Percentiles rank a stretch among this genome's conserved stretches.
These are phyloP conservation scores for Trichoderma brevicompactum DNA, from an alignment of 2,329 filamentous ascomycete species.

Conservation along the genomic window DNA sequence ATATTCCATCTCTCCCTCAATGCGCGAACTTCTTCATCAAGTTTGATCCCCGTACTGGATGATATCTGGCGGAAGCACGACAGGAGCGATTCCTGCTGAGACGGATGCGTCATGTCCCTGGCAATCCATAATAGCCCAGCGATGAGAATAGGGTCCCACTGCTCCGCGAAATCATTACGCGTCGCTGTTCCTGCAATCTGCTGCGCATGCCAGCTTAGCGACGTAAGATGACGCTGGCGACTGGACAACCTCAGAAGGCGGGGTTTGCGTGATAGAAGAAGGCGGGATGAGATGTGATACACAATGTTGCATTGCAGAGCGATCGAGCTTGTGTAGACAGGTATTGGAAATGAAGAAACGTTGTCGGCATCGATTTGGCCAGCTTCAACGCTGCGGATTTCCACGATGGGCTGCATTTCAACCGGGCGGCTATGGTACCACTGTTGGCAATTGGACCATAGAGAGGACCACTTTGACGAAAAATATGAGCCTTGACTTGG, in stretches of 20 bases:
- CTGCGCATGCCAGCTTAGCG: conserved; percentile 39
- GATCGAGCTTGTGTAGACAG: conserved; percentile 33
- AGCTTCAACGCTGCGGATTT: conserved; percentile 33
- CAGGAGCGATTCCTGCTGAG: conserved; percentile 36
- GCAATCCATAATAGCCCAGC: conserved; percentile 37
- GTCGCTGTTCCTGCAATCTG: conserved; percentile 38
- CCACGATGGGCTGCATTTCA: conserved; percentile 31
- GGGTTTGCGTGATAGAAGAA: conserved; percentile 34
- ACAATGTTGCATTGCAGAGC: conserved; percentile 33
- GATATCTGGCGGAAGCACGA: conserved; percentile 32
- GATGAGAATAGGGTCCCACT: conserved; percentile 42
- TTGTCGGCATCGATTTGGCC: conserved; percentile 31
- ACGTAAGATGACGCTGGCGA: conserved; percentile 20
- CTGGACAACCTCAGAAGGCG: conserved; percentile 31
- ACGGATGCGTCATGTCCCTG: conserved; percentile 36
- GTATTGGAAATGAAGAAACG: conserved; percentile 33
- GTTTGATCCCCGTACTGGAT: conserved; percentile 30
- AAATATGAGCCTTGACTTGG: conserved; percentile 3
- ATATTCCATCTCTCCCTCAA: conserved; percentile 27
- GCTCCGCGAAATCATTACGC: conserved; percentile 40
- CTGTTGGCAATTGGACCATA: conserved; percentile 32
- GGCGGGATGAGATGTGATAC: conserved; percentile 34
- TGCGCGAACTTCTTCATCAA: conserved; percentile 29
- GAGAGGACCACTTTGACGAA: conserved; percentile 28
- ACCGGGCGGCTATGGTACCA: conserved; percentile 31